phyloP scores from a whole-genome alignment of 306 rosid genomes.

The Ammopiptanthus mongolicus region DNA sequence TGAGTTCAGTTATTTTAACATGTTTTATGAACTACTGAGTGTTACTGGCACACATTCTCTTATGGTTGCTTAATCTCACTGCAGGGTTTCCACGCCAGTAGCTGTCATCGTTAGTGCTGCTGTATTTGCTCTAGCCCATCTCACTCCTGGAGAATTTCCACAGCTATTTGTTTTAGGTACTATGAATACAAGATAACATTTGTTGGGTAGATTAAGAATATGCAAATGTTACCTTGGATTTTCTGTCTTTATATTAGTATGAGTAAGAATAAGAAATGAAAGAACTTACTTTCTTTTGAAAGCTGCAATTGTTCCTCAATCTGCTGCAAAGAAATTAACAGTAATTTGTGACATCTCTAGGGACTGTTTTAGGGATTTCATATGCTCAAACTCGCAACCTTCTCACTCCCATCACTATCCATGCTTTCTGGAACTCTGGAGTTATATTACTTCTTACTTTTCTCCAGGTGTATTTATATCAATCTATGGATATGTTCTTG shows the following conservation, averaged over 20 bases:
- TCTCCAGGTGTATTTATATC: slow-evolving; percentile 43
- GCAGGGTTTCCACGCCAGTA: slow-evolving; percentile 68
- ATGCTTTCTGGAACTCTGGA: slow-evolving; percentile 77
- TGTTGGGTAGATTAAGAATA: not conserved
- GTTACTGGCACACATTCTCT: not conserved
- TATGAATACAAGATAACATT: not conserved
- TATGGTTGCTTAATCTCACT: not conserved
- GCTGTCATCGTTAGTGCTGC: slow-evolving; percentile 63
- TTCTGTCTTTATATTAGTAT: not conserved
- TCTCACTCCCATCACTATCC: slow-evolving; percentile 67
- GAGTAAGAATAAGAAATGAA: not conserved
- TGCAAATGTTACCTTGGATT: not conserved
- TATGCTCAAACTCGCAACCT: slow-evolving; percentile 81
- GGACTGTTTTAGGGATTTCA: slow-evolving; percentile 62
- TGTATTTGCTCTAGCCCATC: slow-evolving; percentile 74
- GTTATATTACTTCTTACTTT: slow-evolving; percentile 60
- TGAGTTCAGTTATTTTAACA: not conserved
- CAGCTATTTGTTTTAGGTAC: slow-evolving; percentile 73
- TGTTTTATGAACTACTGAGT: no score
- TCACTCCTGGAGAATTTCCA: slow-evolving; percentile 75
- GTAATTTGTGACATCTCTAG: slow-evolving; percentile 26
- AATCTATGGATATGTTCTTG: not conserved
- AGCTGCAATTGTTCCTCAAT: not conserved
- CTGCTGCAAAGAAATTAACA: not conserved
- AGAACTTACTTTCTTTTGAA: not conserved